Evolutionary conservation across 257 asterid genomes (phyloP).

Genomic region (Solanum piurae): DNA sequence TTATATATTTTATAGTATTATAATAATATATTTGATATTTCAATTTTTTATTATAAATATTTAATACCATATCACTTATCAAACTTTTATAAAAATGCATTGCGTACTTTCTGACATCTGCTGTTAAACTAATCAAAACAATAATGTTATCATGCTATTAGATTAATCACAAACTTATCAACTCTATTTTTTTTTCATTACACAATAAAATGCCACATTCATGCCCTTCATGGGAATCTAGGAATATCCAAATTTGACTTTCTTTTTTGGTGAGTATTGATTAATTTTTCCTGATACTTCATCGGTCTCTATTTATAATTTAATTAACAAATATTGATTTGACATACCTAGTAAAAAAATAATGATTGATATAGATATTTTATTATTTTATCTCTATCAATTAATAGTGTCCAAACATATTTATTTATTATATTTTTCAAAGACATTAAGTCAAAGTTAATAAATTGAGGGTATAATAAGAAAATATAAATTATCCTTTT

Average conservation of each 20-base stretch:
- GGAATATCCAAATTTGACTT: neutral
- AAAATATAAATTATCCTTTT: too few species aligned
- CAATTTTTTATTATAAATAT: too few species aligned
- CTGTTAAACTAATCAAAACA: neutral
- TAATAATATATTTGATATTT: neutral
- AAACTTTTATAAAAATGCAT: neutral
- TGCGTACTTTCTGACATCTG: neutral
- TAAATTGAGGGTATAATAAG: neutral
- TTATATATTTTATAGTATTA: too few species aligned
- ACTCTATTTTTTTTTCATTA: neutral
- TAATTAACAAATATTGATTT: too few species aligned
- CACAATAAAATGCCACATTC: neutral
- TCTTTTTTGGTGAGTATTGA: neutral
- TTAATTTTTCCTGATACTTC: neutral
- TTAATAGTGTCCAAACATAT: too few species aligned
- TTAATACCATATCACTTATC: neutral
- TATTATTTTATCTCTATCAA: too few species aligned
- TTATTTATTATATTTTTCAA: too few species aligned
- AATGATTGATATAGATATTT: too few species aligned
- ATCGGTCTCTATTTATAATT: too few species aligned
- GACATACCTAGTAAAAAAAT: too few species aligned
- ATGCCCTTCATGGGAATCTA: neutral
- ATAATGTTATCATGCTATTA: neutral
- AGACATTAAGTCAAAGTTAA: too few species aligned
- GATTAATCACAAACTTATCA: neutral